phyloP scores from a whole-genome alignment of 2,329 filamentous ascomycete species.

The Penicillium sp. region DNA sequence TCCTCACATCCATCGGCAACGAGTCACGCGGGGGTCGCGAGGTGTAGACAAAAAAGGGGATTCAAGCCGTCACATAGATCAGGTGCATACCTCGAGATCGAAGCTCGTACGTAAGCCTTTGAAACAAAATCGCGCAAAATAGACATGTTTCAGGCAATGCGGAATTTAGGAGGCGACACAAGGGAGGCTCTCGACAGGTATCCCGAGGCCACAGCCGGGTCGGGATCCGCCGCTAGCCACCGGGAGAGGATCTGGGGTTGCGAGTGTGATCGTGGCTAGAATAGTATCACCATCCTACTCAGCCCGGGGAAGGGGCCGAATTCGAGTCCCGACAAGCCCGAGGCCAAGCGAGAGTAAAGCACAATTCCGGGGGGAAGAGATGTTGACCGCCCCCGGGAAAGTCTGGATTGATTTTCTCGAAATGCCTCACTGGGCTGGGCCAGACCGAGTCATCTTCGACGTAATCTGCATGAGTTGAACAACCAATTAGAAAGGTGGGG shows the following conservation, averaged over 20 bases:
- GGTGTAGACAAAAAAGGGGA: constrained; percentile 2
- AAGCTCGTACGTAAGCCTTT: constrained; percentile 17
- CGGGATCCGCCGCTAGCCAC: constrained; percentile 30
- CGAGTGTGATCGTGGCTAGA: constrained; percentile 1
- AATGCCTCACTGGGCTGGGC: constrained; percentile 6
- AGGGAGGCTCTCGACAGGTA: constrained; percentile 3
- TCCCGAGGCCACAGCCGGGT: constrained; percentile 26
- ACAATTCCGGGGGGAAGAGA: not conserved
- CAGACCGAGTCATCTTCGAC: constrained; percentile 6
- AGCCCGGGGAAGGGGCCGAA: constrained; percentile 6
- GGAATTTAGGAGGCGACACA: constrained; percentile 1
- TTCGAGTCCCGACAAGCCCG: not conserved
- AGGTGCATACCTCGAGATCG: constrained; percentile 11
- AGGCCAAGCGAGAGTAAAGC: not conserved
- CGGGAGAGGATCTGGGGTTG: constrained; percentile 29
- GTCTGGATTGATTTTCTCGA: not conserved
- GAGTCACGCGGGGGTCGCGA: constrained; percentile 22
- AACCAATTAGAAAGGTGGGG: not conserved
- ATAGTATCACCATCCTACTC: not conserved
- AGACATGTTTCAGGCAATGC: constrained; percentile 9
- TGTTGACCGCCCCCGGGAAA: not conserved
- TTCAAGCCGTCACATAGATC: constrained; percentile 10
- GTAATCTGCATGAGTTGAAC: not conserved
- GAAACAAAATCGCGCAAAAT: constrained; percentile 27
- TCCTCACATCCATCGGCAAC: constrained; percentile 4